A percentile compares a stretch with the other conserved stretches of the same genome.
Evolutionary conservation across 2,329 filamentous ascomycete genomes (phyloP).

Genomic region (Cadophora luteo-olivacea): DNA sequence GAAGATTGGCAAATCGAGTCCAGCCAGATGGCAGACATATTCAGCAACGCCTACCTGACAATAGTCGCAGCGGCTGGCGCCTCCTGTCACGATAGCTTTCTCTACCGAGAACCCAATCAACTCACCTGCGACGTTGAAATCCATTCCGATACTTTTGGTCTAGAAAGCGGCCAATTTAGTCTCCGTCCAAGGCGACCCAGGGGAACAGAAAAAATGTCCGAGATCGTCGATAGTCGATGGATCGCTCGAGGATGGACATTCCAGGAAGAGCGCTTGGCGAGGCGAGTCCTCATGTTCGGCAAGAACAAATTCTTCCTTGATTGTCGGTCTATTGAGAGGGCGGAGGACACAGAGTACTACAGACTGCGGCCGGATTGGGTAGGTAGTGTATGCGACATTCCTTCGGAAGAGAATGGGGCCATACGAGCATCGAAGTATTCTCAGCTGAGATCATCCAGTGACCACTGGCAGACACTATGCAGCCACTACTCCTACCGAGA

Average conservation of each 20-base stretch:
- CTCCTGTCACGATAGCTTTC: slow-evolving; percentile 28
- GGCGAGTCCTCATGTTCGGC: slow-evolving; percentile 31
- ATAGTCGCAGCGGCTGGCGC: slow-evolving; percentile 26
- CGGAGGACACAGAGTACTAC: background rate
- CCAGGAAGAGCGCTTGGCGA: slow-evolving; percentile 32
- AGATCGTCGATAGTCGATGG: slow-evolving; percentile 23
- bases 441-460: background rate
- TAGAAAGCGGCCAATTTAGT: slow-evolving; percentile 11
- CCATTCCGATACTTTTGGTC: too few relatives aligned
- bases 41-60: slow-evolving; percentile 32
- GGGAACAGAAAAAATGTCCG: slow-evolving; percentile 29
- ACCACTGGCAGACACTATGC: slow-evolving; percentile 1
- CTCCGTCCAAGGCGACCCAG: slow-evolving; percentile 24
- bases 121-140: slow-evolving; percentile 9
- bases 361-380: background rate
- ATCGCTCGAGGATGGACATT: slow-evolving; percentile 32
- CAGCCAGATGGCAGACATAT: slow-evolving; percentile 40
- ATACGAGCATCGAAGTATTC: slow-evolving; percentile 1
- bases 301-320: slow-evolving; percentile 32
- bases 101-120: slow-evolving; percentile 7
- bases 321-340: slow-evolving; percentile 26
- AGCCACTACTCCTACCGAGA: slow-evolving; percentile 21
- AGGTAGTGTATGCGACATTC: background rate
- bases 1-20: slow-evolving; percentile 42
- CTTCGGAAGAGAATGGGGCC: background rate